Evolutionary conservation across 179 eudicot genomes (phyloP).

Genomic region (Corrigiola litoralis): DNA sequence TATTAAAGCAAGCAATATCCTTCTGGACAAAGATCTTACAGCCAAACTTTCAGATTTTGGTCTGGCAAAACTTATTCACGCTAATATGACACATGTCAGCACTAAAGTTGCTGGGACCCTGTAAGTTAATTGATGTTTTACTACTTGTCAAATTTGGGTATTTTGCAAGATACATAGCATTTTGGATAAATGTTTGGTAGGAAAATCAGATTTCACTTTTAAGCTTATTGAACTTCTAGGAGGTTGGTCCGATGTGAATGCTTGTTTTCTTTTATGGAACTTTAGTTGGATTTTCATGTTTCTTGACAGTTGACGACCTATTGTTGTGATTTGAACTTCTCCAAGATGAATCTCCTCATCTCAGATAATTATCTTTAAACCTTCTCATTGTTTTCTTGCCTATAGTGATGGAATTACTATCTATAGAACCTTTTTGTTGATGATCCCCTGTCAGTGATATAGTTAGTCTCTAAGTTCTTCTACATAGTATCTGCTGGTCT

Average conservation of each 20-base stretch:
- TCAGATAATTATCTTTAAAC: background rate
- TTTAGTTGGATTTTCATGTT: background rate
- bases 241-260: background rate
- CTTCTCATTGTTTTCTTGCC: background rate
- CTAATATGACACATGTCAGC: constrained; percentile 64
- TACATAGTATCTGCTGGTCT: too few species aligned
- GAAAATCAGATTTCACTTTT: background rate
- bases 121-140: constrained; percentile 44
- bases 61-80: constrained; percentile 81
- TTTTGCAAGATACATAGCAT: background rate
- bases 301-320: background rate
- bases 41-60: constrained; percentile 93
- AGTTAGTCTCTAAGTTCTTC: too few species aligned
- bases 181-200: background rate
- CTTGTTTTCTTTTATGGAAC: background rate
- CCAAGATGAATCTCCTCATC: background rate
- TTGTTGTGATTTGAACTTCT: background rate
- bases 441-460: background rate
- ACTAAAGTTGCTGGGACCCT: constrained; percentile 89
- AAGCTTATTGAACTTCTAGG: background rate
- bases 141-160: background rate
- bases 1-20: constrained; percentile 87
- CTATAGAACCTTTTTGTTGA: background rate
- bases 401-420: background rate
- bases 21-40: constrained; percentile 67